Evolutionary conservation across 139 green algal species (phyloP).

Genomic region (Chlorella sorokiniana): DNA sequence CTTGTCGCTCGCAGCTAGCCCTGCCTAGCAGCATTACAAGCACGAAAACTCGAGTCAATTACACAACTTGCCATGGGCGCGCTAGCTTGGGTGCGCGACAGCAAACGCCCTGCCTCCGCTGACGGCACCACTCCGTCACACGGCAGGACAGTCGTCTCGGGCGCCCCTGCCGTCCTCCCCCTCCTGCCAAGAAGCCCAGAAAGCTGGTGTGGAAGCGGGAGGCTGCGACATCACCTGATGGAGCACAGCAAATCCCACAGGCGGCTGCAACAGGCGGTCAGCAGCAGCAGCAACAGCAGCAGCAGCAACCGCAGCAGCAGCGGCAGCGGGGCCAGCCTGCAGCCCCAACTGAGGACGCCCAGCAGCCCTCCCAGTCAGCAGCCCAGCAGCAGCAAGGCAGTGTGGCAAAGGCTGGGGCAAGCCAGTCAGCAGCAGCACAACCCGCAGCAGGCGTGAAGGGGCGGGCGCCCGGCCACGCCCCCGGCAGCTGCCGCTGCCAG

Average conservation of each 20-base stretch:
- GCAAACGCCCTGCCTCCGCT: neutral
- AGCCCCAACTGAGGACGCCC: neutral
- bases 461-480: no score
- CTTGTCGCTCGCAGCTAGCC: no score
- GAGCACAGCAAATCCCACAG: no score
- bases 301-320: neutral
- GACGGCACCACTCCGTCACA: neutral
- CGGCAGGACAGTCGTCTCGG: slow-evolving; percentile 20
- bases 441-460: neutral
- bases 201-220: slow-evolving; percentile 29
- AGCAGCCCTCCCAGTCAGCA: neutral
- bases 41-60: no score
- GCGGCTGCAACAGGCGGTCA: no score
- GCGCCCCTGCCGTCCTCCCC: slow-evolving; percentile 19
- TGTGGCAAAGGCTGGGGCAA: neutral
- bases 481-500: neutral
- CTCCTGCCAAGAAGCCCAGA: slow-evolving; percentile 19
- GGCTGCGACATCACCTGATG: neutral
- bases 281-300: neutral
- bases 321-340: neutral
- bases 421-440: neutral
- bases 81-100: slow-evolving; percentile 25
- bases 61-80: slow-evolving; percentile 12
- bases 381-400: neutral
- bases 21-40: no score